Percentiles rank a stretch among this genome's conserved stretches.
phyloP scores from a whole-genome alignment of 2,329 filamentous ascomycete genomes.

The Colletotrichum sp. region DNA sequence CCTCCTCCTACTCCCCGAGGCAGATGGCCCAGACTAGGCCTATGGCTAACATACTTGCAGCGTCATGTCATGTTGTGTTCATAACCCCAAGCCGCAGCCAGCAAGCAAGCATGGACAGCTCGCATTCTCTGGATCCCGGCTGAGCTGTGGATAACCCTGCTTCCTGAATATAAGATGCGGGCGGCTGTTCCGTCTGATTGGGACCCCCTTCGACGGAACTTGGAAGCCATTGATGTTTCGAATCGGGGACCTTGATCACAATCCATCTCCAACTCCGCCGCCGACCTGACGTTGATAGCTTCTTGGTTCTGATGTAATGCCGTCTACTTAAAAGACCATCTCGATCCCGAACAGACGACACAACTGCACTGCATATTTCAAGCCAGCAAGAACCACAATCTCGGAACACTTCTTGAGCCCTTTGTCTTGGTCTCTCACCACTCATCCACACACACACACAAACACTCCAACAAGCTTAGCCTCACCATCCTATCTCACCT shows the following conservation, averaged over 20 bases:
- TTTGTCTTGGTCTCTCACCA: neutral
- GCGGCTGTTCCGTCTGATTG: neutral
- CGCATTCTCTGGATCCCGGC: slow-evolving; percentile 3
- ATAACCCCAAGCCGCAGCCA: neutral
- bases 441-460: neutral
- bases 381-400: neutral
- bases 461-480: neutral
- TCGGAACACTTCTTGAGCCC: neutral
- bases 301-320: neutral
- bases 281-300: slow-evolving; percentile 10
- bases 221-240: neutral
- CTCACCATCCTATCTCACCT: neutral
- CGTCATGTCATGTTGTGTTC: slow-evolving; percentile 13
- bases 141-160: neutral
- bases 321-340: neutral
- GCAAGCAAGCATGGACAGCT: neutral
- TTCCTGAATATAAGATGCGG: neutral
- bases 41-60: neutral
- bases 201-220: neutral
- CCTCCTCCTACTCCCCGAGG: neutral
- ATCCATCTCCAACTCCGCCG: neutral
- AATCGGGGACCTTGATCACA: slow-evolving; percentile 11
- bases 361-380: neutral
- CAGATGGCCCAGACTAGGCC: slow-evolving; percentile 10
- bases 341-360: neutral